These are phyloP conservation scores for Candida nemodendra DNA, from an alignment of 805 yeast genomes.

Conservation along the genomic window DNA sequence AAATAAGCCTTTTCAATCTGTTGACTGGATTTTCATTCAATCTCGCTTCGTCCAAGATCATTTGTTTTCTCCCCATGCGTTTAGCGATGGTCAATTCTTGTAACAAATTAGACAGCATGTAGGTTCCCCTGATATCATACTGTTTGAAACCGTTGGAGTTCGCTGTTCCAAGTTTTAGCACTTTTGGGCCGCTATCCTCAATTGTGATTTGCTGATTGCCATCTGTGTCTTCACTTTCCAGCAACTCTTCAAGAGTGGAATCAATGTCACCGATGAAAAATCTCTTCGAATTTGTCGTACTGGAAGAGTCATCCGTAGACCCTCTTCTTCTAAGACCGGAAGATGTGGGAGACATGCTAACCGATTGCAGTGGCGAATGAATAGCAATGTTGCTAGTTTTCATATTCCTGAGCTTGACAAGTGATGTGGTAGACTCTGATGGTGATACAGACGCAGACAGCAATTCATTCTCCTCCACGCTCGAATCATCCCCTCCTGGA, in stretches of 20 bases:
- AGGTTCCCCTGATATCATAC: constrained; percentile 79
- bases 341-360: not conserved
- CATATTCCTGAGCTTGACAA: constrained; percentile 15
- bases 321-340: constrained; percentile 42
- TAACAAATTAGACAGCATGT: constrained; percentile 79
- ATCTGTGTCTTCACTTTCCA: constrained; percentile 83
- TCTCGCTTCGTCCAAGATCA: constrained; percentile 78
- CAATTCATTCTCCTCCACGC: constrained; percentile 2
- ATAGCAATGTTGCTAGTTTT: constrained; percentile 9
- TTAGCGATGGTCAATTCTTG: constrained; percentile 90
- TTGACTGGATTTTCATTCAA: constrained; percentile 85
- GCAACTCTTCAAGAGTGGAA: constrained; percentile 62
- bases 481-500: constrained; percentile 3
- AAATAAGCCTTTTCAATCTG: constrained; percentile 69
- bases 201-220: constrained; percentile 79
- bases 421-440: constrained; percentile 21
- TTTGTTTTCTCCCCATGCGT: constrained; percentile 71
- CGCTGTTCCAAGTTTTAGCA: constrained; percentile 75
- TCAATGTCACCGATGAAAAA: constrained; percentile 78
- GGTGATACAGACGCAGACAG: constrained; percentile 12
- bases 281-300: constrained; percentile 36
- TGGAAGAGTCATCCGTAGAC: constrained; percentile 51
- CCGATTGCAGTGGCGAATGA: not conserved
- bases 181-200: constrained; percentile 83
- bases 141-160: constrained; percentile 79